Conservation (phyloP, 2,329 filamentous ascomycete genomes). For the Sclerotinia minor region DNA sequence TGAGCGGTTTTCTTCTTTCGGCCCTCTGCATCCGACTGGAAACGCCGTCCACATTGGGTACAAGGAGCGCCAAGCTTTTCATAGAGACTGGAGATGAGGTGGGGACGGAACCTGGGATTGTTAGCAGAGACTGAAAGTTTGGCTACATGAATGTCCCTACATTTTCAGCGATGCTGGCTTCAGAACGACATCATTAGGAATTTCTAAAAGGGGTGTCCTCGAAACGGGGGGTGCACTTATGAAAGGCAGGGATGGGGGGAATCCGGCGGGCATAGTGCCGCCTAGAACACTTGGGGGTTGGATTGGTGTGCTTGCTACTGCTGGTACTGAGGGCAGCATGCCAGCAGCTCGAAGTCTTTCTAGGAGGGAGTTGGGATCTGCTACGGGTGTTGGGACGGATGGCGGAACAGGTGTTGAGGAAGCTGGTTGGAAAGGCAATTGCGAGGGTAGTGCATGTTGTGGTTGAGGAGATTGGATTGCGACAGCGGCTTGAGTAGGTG, state of each 20-base stretch:
- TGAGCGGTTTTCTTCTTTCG: conserved; percentile 85
- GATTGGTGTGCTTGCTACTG: conserved; percentile 43
- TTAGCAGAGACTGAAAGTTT: conserved; percentile 27
- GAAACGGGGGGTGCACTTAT: conserved; percentile 32
- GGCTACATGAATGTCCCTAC: conserved; percentile 49
- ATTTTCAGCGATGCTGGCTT: conserved; percentile 71
- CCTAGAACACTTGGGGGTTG: conserved; percentile 45
- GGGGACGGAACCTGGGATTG: conserved; percentile 63
- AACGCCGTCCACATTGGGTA: conserved; percentile 86
- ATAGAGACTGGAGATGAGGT: conserved; percentile 73
- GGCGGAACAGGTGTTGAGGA: conserved; percentile 40
- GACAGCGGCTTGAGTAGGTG: conserved; percentile 43
- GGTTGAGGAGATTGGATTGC: conserved; percentile 54
- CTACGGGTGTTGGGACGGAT: conserved; percentile 43
- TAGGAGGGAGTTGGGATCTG: conserved; percentile 56
- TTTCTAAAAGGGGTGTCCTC: conserved; percentile 35
- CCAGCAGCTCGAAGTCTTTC: conserved; percentile 69
- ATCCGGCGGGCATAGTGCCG: conserved; percentile 46
- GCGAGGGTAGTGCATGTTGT: conserved; percentile 44
- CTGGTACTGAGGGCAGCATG: conserved; percentile 54
- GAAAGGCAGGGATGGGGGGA: conserved; percentile 39
- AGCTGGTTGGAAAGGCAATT: conserved; percentile 35
- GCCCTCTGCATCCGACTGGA: conserved; percentile 73
- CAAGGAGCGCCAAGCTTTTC: conserved; percentile 84
- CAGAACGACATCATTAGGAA: conserved; percentile 56